These are phyloP conservation scores for Venturia aucupariae DNA, from an alignment of 2,329 filamentous ascomycete species.

Conservation along the genomic window DNA sequence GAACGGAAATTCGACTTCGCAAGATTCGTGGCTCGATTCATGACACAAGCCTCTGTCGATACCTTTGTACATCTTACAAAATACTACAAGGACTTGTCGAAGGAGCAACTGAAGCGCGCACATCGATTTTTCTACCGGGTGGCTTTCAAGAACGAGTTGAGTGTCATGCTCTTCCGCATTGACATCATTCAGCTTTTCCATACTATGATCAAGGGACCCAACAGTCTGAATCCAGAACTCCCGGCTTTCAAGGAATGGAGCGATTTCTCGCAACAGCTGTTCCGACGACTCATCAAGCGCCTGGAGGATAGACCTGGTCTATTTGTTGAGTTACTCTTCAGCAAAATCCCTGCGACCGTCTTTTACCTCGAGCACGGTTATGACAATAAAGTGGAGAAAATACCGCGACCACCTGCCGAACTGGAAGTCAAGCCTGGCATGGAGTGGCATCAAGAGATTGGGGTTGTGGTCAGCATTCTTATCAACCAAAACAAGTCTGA, in stretches of 20 bases:
- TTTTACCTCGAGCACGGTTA: slow-evolving; percentile 87
- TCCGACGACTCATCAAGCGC: slow-evolving; percentile 74
- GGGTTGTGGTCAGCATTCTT: slow-evolving; percentile 68
- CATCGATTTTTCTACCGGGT: slow-evolving; percentile 92
- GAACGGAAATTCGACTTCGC: slow-evolving; percentile 94
- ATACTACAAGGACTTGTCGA: slow-evolving; percentile 71
- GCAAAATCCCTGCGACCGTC: slow-evolving; percentile 73
- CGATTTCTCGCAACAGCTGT: slow-evolving; percentile 73
- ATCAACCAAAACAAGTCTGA: slow-evolving; percentile 71
- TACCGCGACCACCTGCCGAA: slow-evolving; percentile 64
- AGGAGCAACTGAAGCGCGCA: slow-evolving; percentile 75
- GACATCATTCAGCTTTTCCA: slow-evolving; percentile 86
- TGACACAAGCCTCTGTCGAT: slow-evolving; percentile 75
- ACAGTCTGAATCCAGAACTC: slow-evolving; percentile 58
- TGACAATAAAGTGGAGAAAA: slow-evolving; percentile 63
- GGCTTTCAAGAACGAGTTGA: slow-evolving; percentile 90
- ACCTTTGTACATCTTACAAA: slow-evolving; percentile 74
- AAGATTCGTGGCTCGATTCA: slow-evolving; percentile 71
- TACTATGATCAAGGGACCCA: slow-evolving; percentile 83
- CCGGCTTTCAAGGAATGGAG: slow-evolving; percentile 82
- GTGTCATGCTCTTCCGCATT: slow-evolving; percentile 77
- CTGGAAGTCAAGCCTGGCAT: slow-evolving; percentile 70
- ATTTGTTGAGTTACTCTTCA: slow-evolving; percentile 87
- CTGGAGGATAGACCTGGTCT: slow-evolving; percentile 77
- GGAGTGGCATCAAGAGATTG: slow-evolving; percentile 59